Conservation (phyloP, 768 basidiomycete genomes). For the Pleurotus tuoliensis region DNA sequence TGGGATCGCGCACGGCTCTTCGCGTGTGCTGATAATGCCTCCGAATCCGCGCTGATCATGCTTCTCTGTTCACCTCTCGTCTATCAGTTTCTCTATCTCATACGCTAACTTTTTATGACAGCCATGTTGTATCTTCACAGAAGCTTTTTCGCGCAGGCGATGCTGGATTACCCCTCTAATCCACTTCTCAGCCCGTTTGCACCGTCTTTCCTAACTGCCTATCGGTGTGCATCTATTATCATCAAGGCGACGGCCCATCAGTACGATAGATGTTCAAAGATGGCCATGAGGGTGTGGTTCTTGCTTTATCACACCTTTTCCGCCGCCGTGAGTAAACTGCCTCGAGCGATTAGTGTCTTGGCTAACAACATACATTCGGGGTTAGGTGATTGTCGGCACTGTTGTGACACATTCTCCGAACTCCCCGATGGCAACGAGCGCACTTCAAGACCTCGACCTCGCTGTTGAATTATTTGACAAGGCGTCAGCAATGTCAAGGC, state of each 20-base stretch:
- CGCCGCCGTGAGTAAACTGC: slow-evolving; percentile 33
- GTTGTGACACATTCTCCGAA: slow-evolving; percentile 56
- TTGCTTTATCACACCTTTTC: slow-evolving; percentile 47
- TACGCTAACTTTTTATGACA: slow-evolving; percentile 11
- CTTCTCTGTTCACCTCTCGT: not conserved
- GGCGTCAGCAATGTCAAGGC: slow-evolving; percentile 38
- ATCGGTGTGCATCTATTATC: slow-evolving; percentile 46
- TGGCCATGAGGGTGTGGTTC: slow-evolving; percentile 50
- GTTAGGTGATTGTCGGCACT: slow-evolving; percentile 53
- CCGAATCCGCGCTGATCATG: not conserved
- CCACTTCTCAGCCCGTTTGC: slow-evolving; percentile 53
- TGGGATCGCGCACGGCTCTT: slow-evolving; percentile 2
- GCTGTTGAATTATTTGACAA: slow-evolving; percentile 45
- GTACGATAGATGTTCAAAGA: slow-evolving; percentile 41
- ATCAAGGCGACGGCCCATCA: slow-evolving; percentile 47
- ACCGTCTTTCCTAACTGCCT: slow-evolving; percentile 53
- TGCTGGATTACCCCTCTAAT: slow-evolving; percentile 50
- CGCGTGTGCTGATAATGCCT: not conserved
- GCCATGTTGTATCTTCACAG: slow-evolving; percentile 54
- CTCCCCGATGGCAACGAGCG: slow-evolving; percentile 44
- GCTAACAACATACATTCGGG: too few relatives aligned
- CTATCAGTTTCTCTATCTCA: not conserved
- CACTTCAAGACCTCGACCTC: slow-evolving; percentile 43
- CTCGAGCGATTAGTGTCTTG: too few relatives aligned
- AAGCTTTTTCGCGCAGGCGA: slow-evolving; percentile 55